Evolutionary conservation across 2,329 filamentous ascomycete species (phyloP).

Genomic region (Nectriaceae sp.): DNA sequence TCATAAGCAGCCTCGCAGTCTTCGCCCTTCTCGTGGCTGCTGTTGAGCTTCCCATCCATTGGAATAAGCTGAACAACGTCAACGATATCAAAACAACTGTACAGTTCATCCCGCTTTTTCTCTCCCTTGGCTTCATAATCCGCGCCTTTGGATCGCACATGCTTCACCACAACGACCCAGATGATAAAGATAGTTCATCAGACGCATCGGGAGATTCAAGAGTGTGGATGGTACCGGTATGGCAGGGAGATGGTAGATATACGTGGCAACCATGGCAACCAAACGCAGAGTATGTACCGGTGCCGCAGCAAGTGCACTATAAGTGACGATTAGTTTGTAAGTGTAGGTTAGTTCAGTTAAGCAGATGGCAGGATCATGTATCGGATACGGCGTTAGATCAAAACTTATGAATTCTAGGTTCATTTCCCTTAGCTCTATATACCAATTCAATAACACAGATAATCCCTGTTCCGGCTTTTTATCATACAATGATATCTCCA

Average conservation of each 20-base stretch:
- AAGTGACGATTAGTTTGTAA: too few relatives aligned
- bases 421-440: too few relatives aligned
- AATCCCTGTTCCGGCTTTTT: too few relatives aligned
- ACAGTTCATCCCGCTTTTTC: conserved; percentile 35
- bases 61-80: conserved; percentile 32
- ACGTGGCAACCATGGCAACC: not conserved
- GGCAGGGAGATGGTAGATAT: conserved; percentile 3
- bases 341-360: too few relatives aligned
- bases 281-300: too few relatives aligned
- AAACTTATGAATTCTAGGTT: too few relatives aligned
- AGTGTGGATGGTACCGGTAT: not conserved
- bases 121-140: conserved; percentile 32
- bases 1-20: conserved; percentile 25
- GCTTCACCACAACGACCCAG: not conserved
- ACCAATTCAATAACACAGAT: too few relatives aligned
- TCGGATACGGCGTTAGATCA: too few relatives aligned
- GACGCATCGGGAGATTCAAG: not conserved
- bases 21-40: conserved; percentile 32
- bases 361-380: too few relatives aligned
- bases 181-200: too few relatives aligned
- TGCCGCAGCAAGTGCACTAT: too few relatives aligned
- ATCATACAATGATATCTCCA: too few relatives aligned
- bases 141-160: conserved; percentile 27
- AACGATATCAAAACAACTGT: conserved; percentile 28
- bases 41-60: conserved; percentile 35